Evolutionary conservation across 169 alveolate genomes (phyloP).

Genomic region (Plasmodium fragile): DNA sequence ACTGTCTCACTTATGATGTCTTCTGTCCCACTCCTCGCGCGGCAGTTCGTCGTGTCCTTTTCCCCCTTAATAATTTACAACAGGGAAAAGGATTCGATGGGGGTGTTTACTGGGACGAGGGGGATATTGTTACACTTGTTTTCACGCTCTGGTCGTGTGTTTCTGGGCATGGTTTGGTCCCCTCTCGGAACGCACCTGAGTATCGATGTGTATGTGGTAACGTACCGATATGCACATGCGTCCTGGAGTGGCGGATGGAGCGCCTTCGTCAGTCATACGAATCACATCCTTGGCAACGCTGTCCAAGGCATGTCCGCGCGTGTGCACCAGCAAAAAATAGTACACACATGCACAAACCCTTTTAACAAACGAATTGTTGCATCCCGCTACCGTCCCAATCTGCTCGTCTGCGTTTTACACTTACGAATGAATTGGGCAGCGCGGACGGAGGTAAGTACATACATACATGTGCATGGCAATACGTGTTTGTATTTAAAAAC

Average conservation of each 20-base stretch:
- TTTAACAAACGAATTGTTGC: neutral
- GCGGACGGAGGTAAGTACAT: neutral
- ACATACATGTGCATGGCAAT: neutral
- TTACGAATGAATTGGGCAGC: neutral
- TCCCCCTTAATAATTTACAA: constrained; percentile 15
- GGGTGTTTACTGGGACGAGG: neutral
- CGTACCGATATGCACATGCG: neutral
- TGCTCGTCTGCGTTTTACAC: neutral
- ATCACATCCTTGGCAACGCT: neutral
- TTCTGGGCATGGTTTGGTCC: neutral
- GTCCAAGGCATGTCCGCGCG: neutral
- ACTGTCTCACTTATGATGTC: neutral
- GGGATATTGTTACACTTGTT: neutral
- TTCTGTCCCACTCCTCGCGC: neutral
- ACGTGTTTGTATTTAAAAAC: neutral
- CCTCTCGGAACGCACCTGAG: neutral
- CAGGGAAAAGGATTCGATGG: neutral
- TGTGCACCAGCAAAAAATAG: neutral
- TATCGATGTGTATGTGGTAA: neutral
- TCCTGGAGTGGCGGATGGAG: neutral
- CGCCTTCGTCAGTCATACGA: neutral
- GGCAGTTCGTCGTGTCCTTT: neutral
- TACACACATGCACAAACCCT: neutral
- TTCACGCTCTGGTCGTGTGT: neutral
- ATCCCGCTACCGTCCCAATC: neutral